Conservation (phyloP, 495 filamentous ascomycete genomes). For the Hapsidospora chrysogenum region DNA sequence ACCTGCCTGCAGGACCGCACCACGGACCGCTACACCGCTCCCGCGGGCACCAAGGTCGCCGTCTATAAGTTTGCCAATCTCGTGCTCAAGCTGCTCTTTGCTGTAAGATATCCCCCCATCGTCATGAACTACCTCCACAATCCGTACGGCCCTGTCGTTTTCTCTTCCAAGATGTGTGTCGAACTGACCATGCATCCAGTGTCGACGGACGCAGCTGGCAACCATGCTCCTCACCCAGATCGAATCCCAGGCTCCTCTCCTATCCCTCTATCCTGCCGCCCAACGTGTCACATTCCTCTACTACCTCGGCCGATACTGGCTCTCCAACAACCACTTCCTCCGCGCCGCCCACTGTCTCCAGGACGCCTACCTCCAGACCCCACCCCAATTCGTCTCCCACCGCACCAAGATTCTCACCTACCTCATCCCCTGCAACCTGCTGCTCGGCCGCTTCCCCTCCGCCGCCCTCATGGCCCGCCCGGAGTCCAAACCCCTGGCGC, state of each 20-base stretch:
- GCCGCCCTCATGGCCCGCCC: slow-evolving; percentile 43
- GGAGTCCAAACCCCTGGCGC: slow-evolving; percentile 52
- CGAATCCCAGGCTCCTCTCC: slow-evolving; percentile 60
- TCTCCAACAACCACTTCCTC: slow-evolving; percentile 65
- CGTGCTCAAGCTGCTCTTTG: slow-evolving; percentile 76
- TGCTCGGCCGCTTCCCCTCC: slow-evolving; percentile 75
- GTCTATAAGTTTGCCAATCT: slow-evolving; percentile 87
- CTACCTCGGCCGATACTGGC: slow-evolving; percentile 81
- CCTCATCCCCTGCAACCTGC: slow-evolving; percentile 65
- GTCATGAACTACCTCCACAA: not conserved
- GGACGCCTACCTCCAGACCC: slow-evolving; percentile 66
- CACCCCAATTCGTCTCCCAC: slow-evolving; percentile 47
- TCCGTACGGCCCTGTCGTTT: not conserved
- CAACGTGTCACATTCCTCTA: slow-evolving; percentile 87
- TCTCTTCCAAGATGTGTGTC: slow-evolving; percentile 5
- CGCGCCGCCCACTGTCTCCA: slow-evolving; percentile 57
- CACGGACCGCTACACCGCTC: slow-evolving; percentile 37
- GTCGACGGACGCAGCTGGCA: slow-evolving; percentile 46
- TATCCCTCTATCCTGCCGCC: slow-evolving; percentile 65
- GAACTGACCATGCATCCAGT: slow-evolving; percentile 17
- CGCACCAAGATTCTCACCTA: slow-evolving; percentile 69
- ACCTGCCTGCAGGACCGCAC: slow-evolving; percentile 76
- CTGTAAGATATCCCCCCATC: slow-evolving; percentile 25
- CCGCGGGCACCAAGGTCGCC: slow-evolving; percentile 69
- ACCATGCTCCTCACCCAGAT: slow-evolving; percentile 85